Evolutionary conservation across 2,329 filamentous ascomycete species (phyloP).

Genomic region (Nannizziopsis arthrosporioides): DNA sequence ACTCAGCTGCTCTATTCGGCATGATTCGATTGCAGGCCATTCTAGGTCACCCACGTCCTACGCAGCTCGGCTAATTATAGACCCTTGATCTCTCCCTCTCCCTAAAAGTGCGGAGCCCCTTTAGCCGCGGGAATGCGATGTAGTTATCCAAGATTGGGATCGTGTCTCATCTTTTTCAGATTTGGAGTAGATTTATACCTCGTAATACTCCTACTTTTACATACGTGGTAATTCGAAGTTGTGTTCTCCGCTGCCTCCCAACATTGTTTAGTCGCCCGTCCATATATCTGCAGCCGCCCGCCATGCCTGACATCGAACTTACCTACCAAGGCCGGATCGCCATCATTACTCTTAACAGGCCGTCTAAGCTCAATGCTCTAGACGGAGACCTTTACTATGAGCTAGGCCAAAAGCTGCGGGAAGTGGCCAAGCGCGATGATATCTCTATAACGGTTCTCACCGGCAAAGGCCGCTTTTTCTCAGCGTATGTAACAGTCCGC

Average conservation of each 20-base stretch:
- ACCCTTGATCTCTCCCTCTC: too few species aligned
- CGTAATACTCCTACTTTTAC: too few species aligned
- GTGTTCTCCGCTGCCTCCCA: neutral
- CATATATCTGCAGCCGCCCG: neutral
- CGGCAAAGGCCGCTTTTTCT: conserved; percentile 71
- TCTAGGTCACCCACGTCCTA: too few species aligned
- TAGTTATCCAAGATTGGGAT: too few species aligned
- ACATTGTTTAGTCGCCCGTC: neutral
- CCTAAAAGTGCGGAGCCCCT: conserved; percentile 1
- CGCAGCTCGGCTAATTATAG: too few species aligned
- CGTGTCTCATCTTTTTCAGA: neutral
- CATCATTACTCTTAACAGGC: conserved; percentile 74
- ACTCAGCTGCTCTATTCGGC: too few species aligned
- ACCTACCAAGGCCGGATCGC: conserved; percentile 60
- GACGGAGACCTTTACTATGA: conserved; percentile 62
- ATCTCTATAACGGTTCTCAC: conserved; percentile 76
- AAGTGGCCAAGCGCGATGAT: conserved; percentile 67
- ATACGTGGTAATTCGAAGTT: neutral
- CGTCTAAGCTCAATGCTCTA: conserved; percentile 79
- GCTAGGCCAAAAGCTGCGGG: conserved; percentile 59
- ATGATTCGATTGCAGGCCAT: too few species aligned
- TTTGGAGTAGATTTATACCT: neutral
- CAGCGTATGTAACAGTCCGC: conserved; percentile 51
- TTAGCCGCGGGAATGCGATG: conserved; percentile 1
- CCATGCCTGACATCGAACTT: conserved; percentile 43